A percentile compares a stretch with the other conserved stretches of the same genome.
Evolutionary conservation across 768 basidiomycete species (phyloP).

Genomic region (Xerocomus potaroensis): DNA sequence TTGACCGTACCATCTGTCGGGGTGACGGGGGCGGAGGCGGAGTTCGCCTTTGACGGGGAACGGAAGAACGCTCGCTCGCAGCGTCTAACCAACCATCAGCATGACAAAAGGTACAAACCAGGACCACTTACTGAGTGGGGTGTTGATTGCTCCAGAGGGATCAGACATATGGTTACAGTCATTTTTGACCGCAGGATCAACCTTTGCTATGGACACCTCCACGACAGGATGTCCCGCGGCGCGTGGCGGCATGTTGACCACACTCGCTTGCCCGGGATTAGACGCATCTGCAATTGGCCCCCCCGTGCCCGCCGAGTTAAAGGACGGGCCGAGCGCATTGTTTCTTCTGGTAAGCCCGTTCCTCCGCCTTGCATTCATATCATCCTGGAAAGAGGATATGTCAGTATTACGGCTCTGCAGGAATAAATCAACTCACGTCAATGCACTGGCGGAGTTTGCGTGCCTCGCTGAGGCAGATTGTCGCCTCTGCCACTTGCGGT

Average conservation of each 20-base stretch:
- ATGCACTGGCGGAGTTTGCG: constrained; percentile 2
- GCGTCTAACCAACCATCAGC: constrained; percentile 1
- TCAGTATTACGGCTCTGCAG: not conserved
- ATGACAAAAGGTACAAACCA: not conserved
- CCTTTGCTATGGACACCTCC: not conserved
- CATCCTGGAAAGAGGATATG: not conserved
- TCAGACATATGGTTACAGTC: not conserved
- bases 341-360: not conserved
- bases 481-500: not conserved
- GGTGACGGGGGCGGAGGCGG: too few relatives aligned
- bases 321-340: not conserved
- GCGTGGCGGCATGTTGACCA: not conserved
- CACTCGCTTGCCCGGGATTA: not conserved
- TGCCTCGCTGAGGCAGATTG: not conserved
- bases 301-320: not conserved
- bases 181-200: not conserved
- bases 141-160: not conserved
- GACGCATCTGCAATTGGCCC: not conserved
- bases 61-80: too few relatives aligned
- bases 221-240: not conserved
- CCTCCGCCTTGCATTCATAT: not conserved
- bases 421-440: not conserved
- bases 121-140: constrained; percentile 3
- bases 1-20: too few relatives aligned
- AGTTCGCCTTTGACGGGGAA: too few relatives aligned